Base-by-base conservation (phyloP, 768 basidiomycete species). In the Daedaleopsis nitida region DNA sequence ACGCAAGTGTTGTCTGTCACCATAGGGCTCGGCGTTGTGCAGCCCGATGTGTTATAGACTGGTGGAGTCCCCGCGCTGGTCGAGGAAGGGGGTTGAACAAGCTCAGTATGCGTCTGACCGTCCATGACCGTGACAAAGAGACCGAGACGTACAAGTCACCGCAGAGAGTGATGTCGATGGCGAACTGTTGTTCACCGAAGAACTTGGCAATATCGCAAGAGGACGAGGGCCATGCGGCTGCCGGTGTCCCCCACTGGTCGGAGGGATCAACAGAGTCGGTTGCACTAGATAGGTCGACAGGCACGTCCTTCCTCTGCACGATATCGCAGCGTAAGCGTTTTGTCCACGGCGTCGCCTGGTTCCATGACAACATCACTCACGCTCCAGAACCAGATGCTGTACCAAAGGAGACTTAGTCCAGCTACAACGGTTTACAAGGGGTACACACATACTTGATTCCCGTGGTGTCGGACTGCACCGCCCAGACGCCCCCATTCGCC, bases 401-500 rank as follows among this genome's bases (percentile, higher is more conserved):
- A 11, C 11, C 13, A 42, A 42, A 42, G 17, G 3, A 11, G 11
- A 17, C 17, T 42, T 42, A 17, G 39, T 42, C 39, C 4, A 7
- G n/a, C 43, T 17, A 23, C 34, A 12, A 3, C 17, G 39, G 13
- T 5, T 42, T 17, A 13, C 39, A 10, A 42, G 54, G 78, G 35
- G 19, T 21, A 9, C 11, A 19, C 16, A 67, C 80, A 68, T 59
- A 80, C 78, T 68, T 79, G 55, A 83, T 76, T 19, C 82, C 87
- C 1, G 80, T 69, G 10, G 76, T 75, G 52, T 89, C 89, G 58
- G 89, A 86, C 67, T 89, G 88, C 7, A 86, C 79, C 1, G 88
- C 88, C 72, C 78, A 93, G 3, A 86, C 83, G 9, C 86, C 86
- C 17, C 86, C 86, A 13, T 84, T 83, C 1, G 74, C 77, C 1